Evolutionary conservation across 495 filamentous ascomycete species (phyloP), one percentile per base, ranked within the genome.

Genomic region (Penicillium ochrochloron): DNA sequence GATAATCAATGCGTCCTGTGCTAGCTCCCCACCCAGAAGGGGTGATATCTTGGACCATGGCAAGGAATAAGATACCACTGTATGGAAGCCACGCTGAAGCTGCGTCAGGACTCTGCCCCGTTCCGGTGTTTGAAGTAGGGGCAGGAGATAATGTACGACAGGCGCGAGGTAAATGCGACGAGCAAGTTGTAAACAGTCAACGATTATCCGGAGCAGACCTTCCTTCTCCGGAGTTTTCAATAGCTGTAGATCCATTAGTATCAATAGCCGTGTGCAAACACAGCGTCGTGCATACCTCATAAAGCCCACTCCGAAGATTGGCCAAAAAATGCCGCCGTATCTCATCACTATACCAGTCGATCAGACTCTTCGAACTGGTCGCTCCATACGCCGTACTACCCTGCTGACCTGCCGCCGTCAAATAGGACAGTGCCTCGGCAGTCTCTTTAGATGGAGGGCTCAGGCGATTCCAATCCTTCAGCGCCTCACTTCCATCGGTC

Each of bases 21-120:
- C 75, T 17, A 92, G 66, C 44, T 89, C 84, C 23, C 70, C 71
- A 3, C 78, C 76, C 4, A 93, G 71, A 14, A 87, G 77, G 17
- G 72, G 69, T 42, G 83, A 80, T 37, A 91, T 70, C 7, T 69
- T 51, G 31, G 73, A 73, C 67, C 82, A 81, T 5, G 86, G 86
- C 31, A 88, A 73, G 4, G 89, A 88, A 71, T 90, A 88, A 19
- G 83, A 82, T 34, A 92, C 83, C 27, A 92, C 83, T 21, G 88
- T 85, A 68, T 90, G 83, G 27, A 93, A 83, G 63, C 87, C 84
- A 41, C 84, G 78, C 21, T 80, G 78, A 61, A 91, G 86, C 25
- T 81, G 84, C 21, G 73, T 57, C 54, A 85, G 74, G 9, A 81
- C 72, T 6, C 63, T 63, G 5, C 84, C 78, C 62, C 70, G 74